phyloP scores from a whole-genome alignment of 2,329 filamentous ascomycete species.

The Cytospora schulzeri region DNA sequence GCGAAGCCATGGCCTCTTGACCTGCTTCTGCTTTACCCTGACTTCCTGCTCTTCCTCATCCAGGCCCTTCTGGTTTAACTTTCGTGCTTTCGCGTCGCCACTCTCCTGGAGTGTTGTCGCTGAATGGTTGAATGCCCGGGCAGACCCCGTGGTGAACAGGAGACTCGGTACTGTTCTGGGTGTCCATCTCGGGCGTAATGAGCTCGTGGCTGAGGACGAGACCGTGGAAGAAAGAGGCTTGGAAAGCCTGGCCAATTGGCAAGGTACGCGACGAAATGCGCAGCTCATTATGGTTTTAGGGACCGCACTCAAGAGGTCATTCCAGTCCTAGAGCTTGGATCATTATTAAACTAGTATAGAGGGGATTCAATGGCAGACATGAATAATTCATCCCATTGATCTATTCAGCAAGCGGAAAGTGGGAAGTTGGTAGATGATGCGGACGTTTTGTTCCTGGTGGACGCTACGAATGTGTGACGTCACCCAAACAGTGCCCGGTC shows the following conservation, averaged over 20 bases:
- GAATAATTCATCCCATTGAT: background rate
- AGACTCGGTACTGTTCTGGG: background rate
- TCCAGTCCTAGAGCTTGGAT: background rate
- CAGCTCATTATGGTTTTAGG: constrained; percentile 29
- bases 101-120: constrained; percentile 17
- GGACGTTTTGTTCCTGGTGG: background rate
- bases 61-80: constrained; percentile 37
- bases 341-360: background rate
- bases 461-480: constrained; percentile 10
- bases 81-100: constrained; percentile 35
- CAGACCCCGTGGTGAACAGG: background rate
- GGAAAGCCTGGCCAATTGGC: constrained; percentile 29
- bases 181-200: background rate
- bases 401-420: background rate
- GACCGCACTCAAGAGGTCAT: constrained; percentile 5
- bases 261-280: constrained; percentile 29
- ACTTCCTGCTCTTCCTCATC: constrained; percentile 43
- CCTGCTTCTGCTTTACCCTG: constrained; percentile 55
- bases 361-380: background rate
- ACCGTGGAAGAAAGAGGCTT: constrained; percentile 7
- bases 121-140: constrained; percentile 10
- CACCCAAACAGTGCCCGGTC: background rate
- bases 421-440: background rate
- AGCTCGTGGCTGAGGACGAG: constrained; percentile 2
- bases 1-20: constrained; percentile 66